Conservation (phyloP, 2,329 filamentous ascomycete genomes). For the Fusarium protoensiforme region DNA sequence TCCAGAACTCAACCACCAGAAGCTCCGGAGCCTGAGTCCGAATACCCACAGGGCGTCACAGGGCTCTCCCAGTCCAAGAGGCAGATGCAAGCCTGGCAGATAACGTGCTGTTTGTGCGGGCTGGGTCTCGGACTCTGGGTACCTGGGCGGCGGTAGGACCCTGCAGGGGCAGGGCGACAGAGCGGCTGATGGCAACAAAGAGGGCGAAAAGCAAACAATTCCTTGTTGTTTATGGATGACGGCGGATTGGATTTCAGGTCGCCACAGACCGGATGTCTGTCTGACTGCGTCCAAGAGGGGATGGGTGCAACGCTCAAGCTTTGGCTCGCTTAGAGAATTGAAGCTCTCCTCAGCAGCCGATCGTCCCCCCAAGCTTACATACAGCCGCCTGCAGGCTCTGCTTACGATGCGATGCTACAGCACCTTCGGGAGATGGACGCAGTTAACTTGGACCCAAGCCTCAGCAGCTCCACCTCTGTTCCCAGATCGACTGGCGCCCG, state of each 20-base stretch:
- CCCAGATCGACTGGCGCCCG: slow-evolving; percentile 23
- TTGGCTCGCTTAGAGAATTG: slow-evolving; percentile 7
- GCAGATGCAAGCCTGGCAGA: slow-evolving; percentile 12
- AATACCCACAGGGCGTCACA: slow-evolving; percentile 3
- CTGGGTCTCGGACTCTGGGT: slow-evolving; percentile 2
- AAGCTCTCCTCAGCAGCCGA: slow-evolving; percentile 13
- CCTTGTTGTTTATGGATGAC: background rate
- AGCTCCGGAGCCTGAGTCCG: background rate
- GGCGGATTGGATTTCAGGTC: slow-evolving; percentile 26
- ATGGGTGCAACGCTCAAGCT: slow-evolving; percentile 22
- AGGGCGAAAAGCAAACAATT: background rate
- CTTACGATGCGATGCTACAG: slow-evolving; percentile 7
- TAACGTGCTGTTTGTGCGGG: slow-evolving; percentile 16
- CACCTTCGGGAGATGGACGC: slow-evolving; percentile 10
- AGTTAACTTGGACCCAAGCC: slow-evolving; percentile 18
- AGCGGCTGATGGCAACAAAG: background rate
- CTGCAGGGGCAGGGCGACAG: slow-evolving; percentile 12
- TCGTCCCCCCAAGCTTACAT: background rate
- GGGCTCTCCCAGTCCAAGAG: background rate
- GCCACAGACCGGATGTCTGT: slow-evolving; percentile 17
- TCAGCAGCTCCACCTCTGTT: slow-evolving; percentile 16
- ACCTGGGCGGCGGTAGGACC: slow-evolving; percentile 1
- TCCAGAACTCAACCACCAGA: background rate
- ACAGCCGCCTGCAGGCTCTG: slow-evolving; percentile 16
- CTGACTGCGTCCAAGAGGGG: slow-evolving; percentile 17